Conservation (phyloP, 2,329 filamentous ascomycete genomes). For the Scytalidium lignicola region DNA sequence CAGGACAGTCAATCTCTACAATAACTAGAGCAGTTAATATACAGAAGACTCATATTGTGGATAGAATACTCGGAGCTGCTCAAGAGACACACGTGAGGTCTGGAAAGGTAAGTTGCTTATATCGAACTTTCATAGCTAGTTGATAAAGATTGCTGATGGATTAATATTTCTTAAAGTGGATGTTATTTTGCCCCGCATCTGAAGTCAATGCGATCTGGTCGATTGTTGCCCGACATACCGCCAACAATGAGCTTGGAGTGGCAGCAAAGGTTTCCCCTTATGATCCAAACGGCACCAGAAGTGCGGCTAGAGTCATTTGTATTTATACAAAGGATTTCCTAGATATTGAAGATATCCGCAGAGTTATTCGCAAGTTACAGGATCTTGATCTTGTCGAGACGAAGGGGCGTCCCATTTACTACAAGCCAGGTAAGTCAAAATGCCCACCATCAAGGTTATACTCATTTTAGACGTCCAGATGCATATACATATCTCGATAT, state of each 20-base stretch:
- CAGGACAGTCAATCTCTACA: constrained; percentile 8
- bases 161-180: constrained; percentile 50
- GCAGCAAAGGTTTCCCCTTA: constrained; percentile 67
- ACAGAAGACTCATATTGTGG: constrained; percentile 38
- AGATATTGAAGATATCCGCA: constrained; percentile 61
- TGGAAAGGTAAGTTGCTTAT: constrained; percentile 55
- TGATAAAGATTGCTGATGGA: background rate
- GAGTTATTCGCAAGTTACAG: constrained; percentile 59
- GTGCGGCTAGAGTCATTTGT: constrained; percentile 57
- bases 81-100: constrained; percentile 49
- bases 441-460: constrained; percentile 6
- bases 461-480: constrained; percentile 38
- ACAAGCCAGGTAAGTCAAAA: constrained; percentile 49
- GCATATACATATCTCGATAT: constrained; percentile 65
- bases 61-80: constrained; percentile 58
- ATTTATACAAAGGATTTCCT: constrained; percentile 74
- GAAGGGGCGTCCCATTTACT: constrained; percentile 57
- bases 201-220: constrained; percentile 62
- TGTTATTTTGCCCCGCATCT: constrained; percentile 57
- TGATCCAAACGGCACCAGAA: constrained; percentile 25
- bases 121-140: background rate
- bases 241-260: constrained; percentile 64
- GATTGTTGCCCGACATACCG: constrained; percentile 60
- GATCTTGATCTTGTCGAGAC: constrained; percentile 54
- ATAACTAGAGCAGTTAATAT: constrained; percentile 17